A percentile compares a stretch with the other conserved stretches of the same genome.
phyloP scores from a whole-genome alignment of 177 flowering plant genomes.

The Vitis hybrid region DNA sequence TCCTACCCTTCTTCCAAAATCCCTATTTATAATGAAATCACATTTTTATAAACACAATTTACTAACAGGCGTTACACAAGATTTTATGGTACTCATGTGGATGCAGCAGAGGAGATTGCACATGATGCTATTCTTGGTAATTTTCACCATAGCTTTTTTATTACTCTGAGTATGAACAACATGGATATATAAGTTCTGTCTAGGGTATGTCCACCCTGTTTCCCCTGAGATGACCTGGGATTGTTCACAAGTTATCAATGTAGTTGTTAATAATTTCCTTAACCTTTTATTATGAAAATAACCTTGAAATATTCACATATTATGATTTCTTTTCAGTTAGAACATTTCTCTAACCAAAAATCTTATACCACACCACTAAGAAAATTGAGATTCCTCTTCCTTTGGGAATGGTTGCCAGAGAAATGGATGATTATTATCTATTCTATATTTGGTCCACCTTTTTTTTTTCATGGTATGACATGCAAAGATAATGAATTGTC shows the following conservation, averaged over 20 bases:
- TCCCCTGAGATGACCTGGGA: neutral
- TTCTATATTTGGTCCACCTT: too few relatives aligned
- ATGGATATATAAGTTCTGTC: too few relatives aligned
- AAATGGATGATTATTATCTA: too few relatives aligned
- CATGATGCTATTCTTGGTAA: slow-evolving; percentile 83
- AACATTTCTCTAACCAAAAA: neutral
- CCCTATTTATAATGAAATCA: neutral
- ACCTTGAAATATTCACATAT: neutral
- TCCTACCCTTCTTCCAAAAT: neutral
- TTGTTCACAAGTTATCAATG: neutral
- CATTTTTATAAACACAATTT: neutral
- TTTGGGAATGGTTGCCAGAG: too few relatives aligned
- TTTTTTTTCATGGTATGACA: too few relatives aligned
- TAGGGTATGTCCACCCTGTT: too few relatives aligned
- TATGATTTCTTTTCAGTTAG: neutral
- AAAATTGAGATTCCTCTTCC: neutral
- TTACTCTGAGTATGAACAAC: too few relatives aligned
- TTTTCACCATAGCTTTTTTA: neutral
- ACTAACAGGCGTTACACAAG: slow-evolving; percentile 77
- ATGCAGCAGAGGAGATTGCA: slow-evolving; percentile 70
- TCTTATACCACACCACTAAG: neutral
- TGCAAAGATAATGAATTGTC: too few relatives aligned
- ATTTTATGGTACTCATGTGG: slow-evolving; percentile 66
- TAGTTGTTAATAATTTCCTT: neutral
- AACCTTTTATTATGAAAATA: neutral